Base-by-base conservation (phyloP, 1,284 basidiomycete species). In the Microbotryum silenes-acaulis region DNA sequence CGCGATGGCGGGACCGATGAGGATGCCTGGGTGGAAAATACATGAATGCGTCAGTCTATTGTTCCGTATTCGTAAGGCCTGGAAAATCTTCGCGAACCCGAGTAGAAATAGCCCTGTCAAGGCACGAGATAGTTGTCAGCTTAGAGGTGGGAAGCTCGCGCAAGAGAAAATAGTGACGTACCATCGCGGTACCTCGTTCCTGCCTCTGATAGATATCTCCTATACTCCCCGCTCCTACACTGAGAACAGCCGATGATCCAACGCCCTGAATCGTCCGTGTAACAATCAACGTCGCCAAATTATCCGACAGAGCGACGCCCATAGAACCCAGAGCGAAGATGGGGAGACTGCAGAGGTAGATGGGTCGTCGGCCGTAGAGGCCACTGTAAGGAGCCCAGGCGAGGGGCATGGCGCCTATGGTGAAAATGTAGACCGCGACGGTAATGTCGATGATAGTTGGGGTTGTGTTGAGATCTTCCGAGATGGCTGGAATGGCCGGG, bases 401-500 rank as follows among this genome's bases (percentile, higher is more conserved):
- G 5, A 85, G 73, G 6, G 79, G 80, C 0, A 74, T 73, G 18
- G 74, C 59, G 14, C 75, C 77, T 23, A 78, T 74, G 0, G 70
- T 59, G 14, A 75, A 64, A 46, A 78, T 70, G 59, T 80, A 77
- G 51, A 83, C 76, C 3, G 81, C 79, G 8, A 75, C 70, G 6
- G 74, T 79, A 60, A 74, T 83, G 80, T 82, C 83, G 64, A 88
- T 79, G 29, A 84, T 73, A 4, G 79, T 69, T 1, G 78, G 78
- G 0, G 82, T 81, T 0, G 85, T 80, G 44, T 80, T 60, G 9
- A 88, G 75, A 60, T 88, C 85, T 25, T 75, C 72, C 0, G 84
- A 80, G 64, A 88, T 83, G 60, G 83, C 78, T 0, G 85, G 84
- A 53, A 88, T 85, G 0, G 82, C 81, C 0, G 86, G 87, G 3